Evolutionary conservation across 306 rosid species (phyloP).

Genomic region (Argentina anserina): DNA sequence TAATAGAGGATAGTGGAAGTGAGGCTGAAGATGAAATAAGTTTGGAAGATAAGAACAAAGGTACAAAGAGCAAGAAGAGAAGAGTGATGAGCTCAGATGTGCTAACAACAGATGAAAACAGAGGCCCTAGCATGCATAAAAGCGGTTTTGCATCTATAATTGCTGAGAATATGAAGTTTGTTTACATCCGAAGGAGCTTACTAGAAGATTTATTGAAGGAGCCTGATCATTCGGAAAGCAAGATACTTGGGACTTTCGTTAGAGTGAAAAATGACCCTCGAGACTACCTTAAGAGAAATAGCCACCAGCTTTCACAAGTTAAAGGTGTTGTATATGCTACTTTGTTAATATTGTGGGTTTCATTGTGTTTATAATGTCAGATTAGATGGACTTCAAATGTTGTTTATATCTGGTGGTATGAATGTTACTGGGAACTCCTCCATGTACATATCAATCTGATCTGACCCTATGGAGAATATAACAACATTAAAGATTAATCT

Average conservation of each 20-base stretch:
- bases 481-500: not conserved
- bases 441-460: not conserved
- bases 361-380: not conserved
- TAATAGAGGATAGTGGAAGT: slow-evolving; percentile 11
- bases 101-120: slow-evolving; percentile 22
- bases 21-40: slow-evolving; percentile 12
- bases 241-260: slow-evolving; percentile 12
- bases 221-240: slow-evolving; percentile 2
- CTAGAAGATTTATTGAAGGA: slow-evolving; percentile 4
- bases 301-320: slow-evolving; percentile 9
- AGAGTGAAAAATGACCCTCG: slow-evolving; percentile 15
- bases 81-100: slow-evolving; percentile 15
- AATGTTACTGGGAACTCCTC: not conserved
- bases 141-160: slow-evolving; percentile 23
- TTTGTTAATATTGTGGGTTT: not conserved
- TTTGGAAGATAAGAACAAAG: slow-evolving; percentile 20
- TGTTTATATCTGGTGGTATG: not conserved
- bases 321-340: not conserved
- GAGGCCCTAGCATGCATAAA: slow-evolving; percentile 6
- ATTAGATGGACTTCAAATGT: not conserved
- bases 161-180: slow-evolving; percentile 3
- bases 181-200: slow-evolving; percentile 13
- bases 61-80: slow-evolving; percentile 16
- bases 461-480: not conserved
- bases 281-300: slow-evolving; percentile 5